Base-by-base conservation (phyloP, 108 stramenopile genomes). In the Fistulifera solaris region DNA sequence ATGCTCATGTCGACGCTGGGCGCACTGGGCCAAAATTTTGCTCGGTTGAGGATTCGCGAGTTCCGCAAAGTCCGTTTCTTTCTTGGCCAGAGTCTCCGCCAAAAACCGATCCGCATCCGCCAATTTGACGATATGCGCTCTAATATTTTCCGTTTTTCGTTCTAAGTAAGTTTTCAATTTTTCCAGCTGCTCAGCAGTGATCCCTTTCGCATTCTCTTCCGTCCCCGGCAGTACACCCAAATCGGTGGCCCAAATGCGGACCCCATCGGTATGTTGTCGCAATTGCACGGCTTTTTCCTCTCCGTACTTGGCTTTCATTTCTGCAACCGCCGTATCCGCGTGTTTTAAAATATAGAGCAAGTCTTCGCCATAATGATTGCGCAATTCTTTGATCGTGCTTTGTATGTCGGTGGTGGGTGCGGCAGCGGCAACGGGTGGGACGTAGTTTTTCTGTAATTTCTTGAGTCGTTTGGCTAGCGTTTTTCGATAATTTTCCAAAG, bases 401-500 rank as follows among this genome's bases (percentile, higher is more conserved):
- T 35, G 31, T 35, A 35, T 35, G 15, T 48, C 41, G 7, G 27
- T 58, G 14, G 50, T 58, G 16, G 58, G 51, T 0, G 47, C 53
- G 12, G 52, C 56, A 24, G 31, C 61, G 23, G 66, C 63, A 14
- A 51, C 21, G 0, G 64, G 31, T 35, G 70, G 66, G 16, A 65
- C 64, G 52, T 85, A 84, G 42, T 68, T 75, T 64, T 90, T 90
- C 57, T 78, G 69, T 12, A 86, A 16, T 45, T 81, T 81, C 14
- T 85, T 89, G 21, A 89, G 49, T 17, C 77, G 64, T 44, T 83
- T 89, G 26, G 77, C 54, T 25, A 89, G 58, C 27, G 54, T 78
- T 55, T 89, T 85, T 13, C 68, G 67, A 64, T 89, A 89, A 56
- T 85, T 82, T 6, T 69, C 77, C 27, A 85, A 50, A 23, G 66